Evolutionary conservation across 345 rosid species (phyloP), one percentile per base, ranked within the genome.

Genomic region (Gossypium rotundifolium): DNA sequence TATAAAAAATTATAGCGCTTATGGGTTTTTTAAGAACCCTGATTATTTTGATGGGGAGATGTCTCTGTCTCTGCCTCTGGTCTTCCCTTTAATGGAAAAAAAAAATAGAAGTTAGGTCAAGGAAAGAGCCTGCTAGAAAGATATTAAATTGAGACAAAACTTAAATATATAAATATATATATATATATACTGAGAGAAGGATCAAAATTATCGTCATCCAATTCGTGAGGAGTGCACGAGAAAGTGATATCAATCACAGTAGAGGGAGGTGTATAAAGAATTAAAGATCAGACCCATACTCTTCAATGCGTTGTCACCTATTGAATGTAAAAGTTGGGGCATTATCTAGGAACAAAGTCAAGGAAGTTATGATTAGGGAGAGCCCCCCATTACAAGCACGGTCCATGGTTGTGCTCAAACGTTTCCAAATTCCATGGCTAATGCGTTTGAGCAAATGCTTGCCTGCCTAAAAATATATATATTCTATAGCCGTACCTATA

Each of bases 351-450:
- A 33, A 52, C 38, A 53, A n/a, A 71, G 74, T 71, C 74, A 12
- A 18, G 62, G 63, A 70, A 38, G 18, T 17, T 70, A 70, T 70
- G 18, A 70, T 70, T 33, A 70, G 12, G 2, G 1, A 0, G 48
- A n/a, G 8, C 13, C 22, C 61, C 62, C 74, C 48, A 38, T 71
- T 52, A 54, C 0, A 3, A 54, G 62, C 73, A 51, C 25, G 73
- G 73, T 70, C 33, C 59, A 42, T 48, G 74, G 74, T 55, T 20
- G 64, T 2, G n/a, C 33, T 55, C 55, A 3, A 71, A 55, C n/a
- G 49, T 38, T 33, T 17, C 64, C 74, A 33, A 38, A 33, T 55
- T 71, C 74, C 51, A 38, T 33, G 74, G 63, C 33, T 71, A 13
- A 54, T 54, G 48, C 9, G 49, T 16, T 9, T 8, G 8, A 53